A percentile compares a stretch with the other conserved stretches of the same genome.
phyloP scores from a whole-genome alignment of 495 filamentous ascomycete genomes.

The Aspergillus taichungensis region DNA sequence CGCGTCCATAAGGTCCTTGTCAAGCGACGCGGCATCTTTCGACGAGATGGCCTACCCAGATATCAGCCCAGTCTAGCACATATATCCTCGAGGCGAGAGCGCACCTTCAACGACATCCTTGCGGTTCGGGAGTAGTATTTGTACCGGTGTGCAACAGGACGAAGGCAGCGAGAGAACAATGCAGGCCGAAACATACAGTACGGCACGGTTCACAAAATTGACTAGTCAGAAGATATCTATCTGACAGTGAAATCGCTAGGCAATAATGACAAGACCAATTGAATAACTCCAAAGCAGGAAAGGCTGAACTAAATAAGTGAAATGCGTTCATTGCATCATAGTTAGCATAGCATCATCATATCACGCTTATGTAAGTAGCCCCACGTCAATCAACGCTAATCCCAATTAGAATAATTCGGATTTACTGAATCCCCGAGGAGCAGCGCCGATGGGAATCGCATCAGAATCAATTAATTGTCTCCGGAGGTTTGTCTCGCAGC shows the following conservation, averaged over 20 bases:
- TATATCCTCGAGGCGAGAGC: background rate
- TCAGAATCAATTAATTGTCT: conserved; percentile 14
- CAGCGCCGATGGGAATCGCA: conserved; percentile 2
- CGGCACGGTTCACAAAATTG: background rate
- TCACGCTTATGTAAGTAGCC: background rate
- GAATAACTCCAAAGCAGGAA: too few relatives aligned
- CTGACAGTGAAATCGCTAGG: too few relatives aligned
- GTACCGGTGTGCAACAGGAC: conserved; percentile 8
- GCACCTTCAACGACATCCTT: conserved; percentile 36
- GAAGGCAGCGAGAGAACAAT: conserved; percentile 5
- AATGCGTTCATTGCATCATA: conserved; percentile 15
- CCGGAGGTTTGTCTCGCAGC: conserved; percentile 9
- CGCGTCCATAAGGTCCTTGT: conserved; percentile 79
- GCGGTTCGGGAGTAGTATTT: conserved; percentile 21
- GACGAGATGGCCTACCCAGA: conserved; percentile 69
- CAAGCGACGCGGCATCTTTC: conserved; percentile 78
- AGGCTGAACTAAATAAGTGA: background rate
- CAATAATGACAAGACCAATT: too few relatives aligned
- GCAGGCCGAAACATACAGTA: conserved; percentile 21
- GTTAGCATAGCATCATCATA: conserved; percentile 20
- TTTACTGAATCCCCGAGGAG: conserved; percentile 18
- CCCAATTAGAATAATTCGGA: conserved; percentile 14
- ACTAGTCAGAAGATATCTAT: background rate
- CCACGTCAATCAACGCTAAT: conserved; percentile 18
- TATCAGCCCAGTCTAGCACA: background rate